These are phyloP conservation scores for Phlyctochytrium planicorne DNA, from an alignment of 192 early-diverging fungal species.

Conservation along the genomic window DNA sequence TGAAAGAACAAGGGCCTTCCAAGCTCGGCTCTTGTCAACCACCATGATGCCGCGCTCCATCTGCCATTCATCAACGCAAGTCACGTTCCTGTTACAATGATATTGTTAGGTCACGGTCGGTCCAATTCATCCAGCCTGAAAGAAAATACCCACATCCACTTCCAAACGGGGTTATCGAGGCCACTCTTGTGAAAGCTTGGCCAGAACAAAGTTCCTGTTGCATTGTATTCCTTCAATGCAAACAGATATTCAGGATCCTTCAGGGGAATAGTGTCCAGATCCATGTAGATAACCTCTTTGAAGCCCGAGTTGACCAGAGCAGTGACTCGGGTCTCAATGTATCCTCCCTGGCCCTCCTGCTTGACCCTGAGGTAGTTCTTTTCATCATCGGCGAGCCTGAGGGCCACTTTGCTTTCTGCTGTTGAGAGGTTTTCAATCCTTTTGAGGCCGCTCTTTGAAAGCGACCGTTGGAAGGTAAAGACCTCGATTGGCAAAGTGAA, in stretches of 20 bases:
- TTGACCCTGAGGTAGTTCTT: too few species aligned
- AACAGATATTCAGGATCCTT: constrained; percentile 41
- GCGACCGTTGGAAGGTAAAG: too few species aligned
- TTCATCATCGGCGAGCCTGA: too few species aligned
- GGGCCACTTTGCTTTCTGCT: too few species aligned
- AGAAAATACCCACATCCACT: background rate
- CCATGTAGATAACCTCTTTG: constrained; percentile 38
- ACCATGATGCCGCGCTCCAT: background rate
- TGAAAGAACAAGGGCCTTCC: background rate
- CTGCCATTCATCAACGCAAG: constrained; percentile 21
- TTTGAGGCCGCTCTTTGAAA: too few species aligned
- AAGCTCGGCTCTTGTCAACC: background rate
- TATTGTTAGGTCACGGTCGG: background rate
- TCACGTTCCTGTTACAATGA: background rate
- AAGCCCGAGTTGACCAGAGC: constrained; percentile 15
- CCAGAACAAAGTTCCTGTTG: constrained; percentile 44
- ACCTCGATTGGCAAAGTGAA: too few species aligned
- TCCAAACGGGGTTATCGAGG: constrained; percentile 24
- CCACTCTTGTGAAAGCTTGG: constrained; percentile 46
- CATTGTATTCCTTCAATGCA: constrained; percentile 28
- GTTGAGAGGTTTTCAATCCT: too few species aligned
- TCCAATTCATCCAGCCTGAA: too few species aligned
- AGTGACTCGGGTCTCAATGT: too few species aligned
- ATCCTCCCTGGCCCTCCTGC: too few species aligned
- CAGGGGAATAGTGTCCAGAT: constrained; percentile 40